Evolutionary conservation across 441 rosid species (phyloP), one percentile per base, ranked within the genome.

Genomic region (Melastoma candidum): DNA sequence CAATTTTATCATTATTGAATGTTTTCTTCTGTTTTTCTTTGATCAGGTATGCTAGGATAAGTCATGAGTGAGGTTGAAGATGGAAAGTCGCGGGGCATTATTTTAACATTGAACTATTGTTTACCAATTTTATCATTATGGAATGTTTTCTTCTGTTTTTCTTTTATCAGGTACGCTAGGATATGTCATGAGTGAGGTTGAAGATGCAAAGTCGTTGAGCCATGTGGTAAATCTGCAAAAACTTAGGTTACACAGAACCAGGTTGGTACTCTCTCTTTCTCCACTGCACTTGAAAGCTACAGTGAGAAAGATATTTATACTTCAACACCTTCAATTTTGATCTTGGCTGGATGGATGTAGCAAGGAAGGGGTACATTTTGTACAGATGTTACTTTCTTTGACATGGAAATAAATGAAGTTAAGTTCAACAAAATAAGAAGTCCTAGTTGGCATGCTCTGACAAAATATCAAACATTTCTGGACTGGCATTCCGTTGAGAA

Each of bases 21-120:
- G 51, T 24, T 44, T 4, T 41, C 49, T 55, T 39, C 3, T 56
- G n/a, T 47, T 12, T 48, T 68, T 25, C 49, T 57, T 65, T 27
- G 54, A 17, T 17, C 64, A 90, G 95, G 97, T 65, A 88, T 95
- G 39, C 60, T 93, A 79, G 97, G 97, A 59, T 88, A 88, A 68
- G 95, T 93, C 22, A 93, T 86, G 98, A 88, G 98, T 68, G 90
- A 88, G 76, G 75, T 86, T 49, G 96, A 86, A 72, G 88, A 79
- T 70, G 95, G 97, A 54, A 84, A 84, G 68, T 82, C 87, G 46
- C 67, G 84, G 59, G 88, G 97, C 67, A 17, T 17, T 17, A 17
- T 17, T 17, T 17, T 17, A 17, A 17, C 22, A 17, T 17, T 17
- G 22, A 17, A 17, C 22, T 17, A 17, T 17, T 17, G 22, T 17